Evolutionary conservation across 1,284 basidiomycete genomes (phyloP).

Genomic region (Ceraceosorus guamensis): DNA sequence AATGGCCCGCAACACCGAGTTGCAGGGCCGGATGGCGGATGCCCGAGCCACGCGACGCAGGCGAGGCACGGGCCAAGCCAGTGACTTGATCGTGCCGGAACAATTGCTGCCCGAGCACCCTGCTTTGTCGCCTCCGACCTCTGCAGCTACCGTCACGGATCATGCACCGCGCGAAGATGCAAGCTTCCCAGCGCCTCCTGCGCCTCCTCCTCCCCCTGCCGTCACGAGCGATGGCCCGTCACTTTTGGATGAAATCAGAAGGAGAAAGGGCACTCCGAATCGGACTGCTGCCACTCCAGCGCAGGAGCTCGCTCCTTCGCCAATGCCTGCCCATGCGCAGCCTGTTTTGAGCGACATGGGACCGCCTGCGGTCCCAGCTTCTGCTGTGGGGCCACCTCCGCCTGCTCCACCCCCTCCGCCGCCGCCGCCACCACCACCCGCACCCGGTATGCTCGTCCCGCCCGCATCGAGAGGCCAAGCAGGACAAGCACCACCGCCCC

Average conservation of each 20-base stretch:
- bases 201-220: constrained; percentile 15
- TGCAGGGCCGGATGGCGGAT: constrained; percentile 42
- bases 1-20: constrained; percentile 42
- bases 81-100: constrained; percentile 21
- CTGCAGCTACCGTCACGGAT: constrained; percentile 22
- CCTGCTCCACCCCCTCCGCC: constrained; percentile 51
- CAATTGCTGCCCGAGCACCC: constrained; percentile 27
- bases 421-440: constrained; percentile 18
- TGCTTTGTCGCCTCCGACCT: constrained; percentile 46
- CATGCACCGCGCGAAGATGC: constrained; percentile 1
- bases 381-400: constrained; percentile 49
- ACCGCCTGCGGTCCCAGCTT: constrained; percentile 29
- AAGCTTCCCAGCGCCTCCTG: constrained; percentile 18
- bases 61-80: constrained; percentile 8
- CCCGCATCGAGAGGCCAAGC: not conserved
- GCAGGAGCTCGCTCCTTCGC: constrained; percentile 15
- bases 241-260: constrained; percentile 35
- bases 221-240: constrained; percentile 3
- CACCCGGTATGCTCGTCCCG: not conserved
- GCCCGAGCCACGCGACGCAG: constrained; percentile 21
- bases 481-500: constrained; percentile 52
- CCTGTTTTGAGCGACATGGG: constrained; percentile 7
- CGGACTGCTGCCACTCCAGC: constrained; percentile 8
- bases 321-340: constrained; percentile 18
- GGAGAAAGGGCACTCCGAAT: constrained; percentile 5